These are phyloP conservation scores for Colletotrichum scovillei DNA, from an alignment of 2,329 filamentous ascomycete species.

Conservation along the genomic window DNA sequence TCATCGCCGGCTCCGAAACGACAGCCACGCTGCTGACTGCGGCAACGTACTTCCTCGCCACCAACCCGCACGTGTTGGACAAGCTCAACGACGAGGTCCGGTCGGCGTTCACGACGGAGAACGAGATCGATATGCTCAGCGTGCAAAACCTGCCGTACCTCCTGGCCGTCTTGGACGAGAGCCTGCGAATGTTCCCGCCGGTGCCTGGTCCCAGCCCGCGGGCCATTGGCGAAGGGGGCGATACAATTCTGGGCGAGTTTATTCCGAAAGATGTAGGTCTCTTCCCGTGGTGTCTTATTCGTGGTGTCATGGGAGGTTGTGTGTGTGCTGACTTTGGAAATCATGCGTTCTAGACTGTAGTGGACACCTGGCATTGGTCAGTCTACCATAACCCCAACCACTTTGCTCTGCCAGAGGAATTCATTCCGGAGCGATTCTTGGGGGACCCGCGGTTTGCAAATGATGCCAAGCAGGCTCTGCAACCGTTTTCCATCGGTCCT, in stretches of 20 bases:
- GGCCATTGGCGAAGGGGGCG: not conserved
- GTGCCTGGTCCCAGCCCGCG: slow-evolving; percentile 18
- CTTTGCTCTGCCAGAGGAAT: not conserved
- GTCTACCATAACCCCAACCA: not conserved
- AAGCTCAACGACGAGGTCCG: slow-evolving; percentile 51
- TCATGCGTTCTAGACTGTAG: not conserved
- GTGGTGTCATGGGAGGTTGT: not conserved
- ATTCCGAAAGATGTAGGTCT: not conserved
- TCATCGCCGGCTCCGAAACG: slow-evolving; percentile 47
- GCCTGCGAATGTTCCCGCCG: slow-evolving; percentile 51
- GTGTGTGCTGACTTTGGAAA: not conserved
- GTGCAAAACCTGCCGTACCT: slow-evolving; percentile 48
- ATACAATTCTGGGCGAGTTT: not conserved
- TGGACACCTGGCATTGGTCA: not conserved
- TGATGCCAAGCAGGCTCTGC: not conserved
- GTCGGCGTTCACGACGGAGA: slow-evolving; percentile 42
- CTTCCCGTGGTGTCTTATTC: not conserved
- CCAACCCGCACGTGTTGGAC: slow-evolving; percentile 42
- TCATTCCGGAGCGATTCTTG: not conserved
- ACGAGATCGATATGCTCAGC: slow-evolving; percentile 48
- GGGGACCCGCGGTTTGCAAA: not conserved
- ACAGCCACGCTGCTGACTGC: slow-evolving; percentile 44
- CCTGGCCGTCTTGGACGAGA: slow-evolving; percentile 53
- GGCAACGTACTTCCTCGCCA: slow-evolving; percentile 41
- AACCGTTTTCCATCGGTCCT: not conserved